Evolutionary conservation across 176 grass and related monocot genomes (phyloP).

Genomic region (Triticum monococcum): DNA sequence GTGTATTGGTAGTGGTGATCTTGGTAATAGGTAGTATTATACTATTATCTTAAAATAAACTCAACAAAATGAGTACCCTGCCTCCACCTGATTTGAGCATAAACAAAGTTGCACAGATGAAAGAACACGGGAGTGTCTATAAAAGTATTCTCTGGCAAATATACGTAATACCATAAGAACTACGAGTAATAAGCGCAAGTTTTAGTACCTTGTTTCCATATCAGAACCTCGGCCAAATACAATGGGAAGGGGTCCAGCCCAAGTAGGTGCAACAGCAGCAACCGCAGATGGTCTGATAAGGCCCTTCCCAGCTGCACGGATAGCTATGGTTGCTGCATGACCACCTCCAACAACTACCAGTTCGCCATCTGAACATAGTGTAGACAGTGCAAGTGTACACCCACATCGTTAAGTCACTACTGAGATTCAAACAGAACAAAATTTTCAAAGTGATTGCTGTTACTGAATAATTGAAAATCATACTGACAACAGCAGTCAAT

Average conservation of each 20-base stretch:
- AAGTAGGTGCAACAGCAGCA: slow-evolving; percentile 92
- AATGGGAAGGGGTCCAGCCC: slow-evolving; percentile 93
- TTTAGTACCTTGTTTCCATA: slow-evolving; percentile 85
- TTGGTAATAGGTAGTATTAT: not conserved
- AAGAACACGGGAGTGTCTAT: not conserved
- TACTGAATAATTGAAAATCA: not conserved
- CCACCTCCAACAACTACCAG: slow-evolving; percentile 88
- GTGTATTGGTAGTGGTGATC: not conserved
- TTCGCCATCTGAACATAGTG: slow-evolving; percentile 51
- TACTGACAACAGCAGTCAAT: not conserved
- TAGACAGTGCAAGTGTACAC: slow-evolving; percentile 14
- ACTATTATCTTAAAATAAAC: not conserved
- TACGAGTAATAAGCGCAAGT: not conserved
- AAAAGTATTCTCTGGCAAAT: slow-evolving; percentile 8
- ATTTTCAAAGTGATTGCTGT: not conserved
- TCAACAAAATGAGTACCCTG: not conserved
- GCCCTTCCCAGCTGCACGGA: slow-evolving; percentile 75
- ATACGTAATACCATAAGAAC: slow-evolving; percentile 3
- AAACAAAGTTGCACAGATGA: not conserved
- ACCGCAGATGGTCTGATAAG: slow-evolving; percentile 69
- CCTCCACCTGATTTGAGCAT: not conserved
- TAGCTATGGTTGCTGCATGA: slow-evolving; percentile 89
- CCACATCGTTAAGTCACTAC: not conserved
- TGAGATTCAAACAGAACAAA: not conserved
- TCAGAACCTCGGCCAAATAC: slow-evolving; percentile 86